Percentiles rank a stretch among this genome's conserved stretches.
phyloP scores from a whole-genome alignment of 768 basidiomycete genomes.

The Dacryopinax primogenitus region DNA sequence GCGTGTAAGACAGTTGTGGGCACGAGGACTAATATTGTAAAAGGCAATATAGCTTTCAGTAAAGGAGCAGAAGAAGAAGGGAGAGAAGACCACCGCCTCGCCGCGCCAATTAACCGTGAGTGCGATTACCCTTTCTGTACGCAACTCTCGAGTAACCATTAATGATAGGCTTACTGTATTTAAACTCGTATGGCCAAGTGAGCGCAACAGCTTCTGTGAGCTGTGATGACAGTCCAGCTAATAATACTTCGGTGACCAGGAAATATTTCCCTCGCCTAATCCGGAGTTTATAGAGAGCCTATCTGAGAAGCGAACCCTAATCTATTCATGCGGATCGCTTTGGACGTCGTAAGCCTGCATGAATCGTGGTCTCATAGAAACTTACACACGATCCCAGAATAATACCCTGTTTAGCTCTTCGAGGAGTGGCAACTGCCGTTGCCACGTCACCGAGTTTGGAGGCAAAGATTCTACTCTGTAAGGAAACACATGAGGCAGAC shows the following conservation, averaged over 20 bases:
- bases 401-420: constrained; percentile 80
- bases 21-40: background rate
- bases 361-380: constrained; percentile 7
- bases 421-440: constrained; percentile 64
- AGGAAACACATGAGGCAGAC: constrained; percentile 23
- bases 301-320: constrained; percentile 47
- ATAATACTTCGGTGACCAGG: constrained; percentile 27
- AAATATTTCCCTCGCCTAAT: constrained; percentile 83
- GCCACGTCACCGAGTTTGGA: constrained; percentile 56
- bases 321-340: constrained; percentile 87
- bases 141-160: too few species aligned
- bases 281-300: constrained; percentile 60
- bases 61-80: constrained; percentile 21
- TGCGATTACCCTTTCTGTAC: too few species aligned
- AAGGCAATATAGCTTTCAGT: constrained; percentile 51
- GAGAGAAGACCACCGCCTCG: constrained; percentile 29
- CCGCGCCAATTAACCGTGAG: constrained; percentile 52
- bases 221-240: constrained; percentile 8
- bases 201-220: background rate
- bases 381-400: constrained; percentile 39
- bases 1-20: background rate
- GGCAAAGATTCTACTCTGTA: constrained; percentile 76
- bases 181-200: constrained; percentile 71
- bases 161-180: constrained; percentile 68
- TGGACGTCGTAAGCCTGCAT: constrained; percentile 63